Base-by-base conservation (phyloP, 73 alveolate species). In the Paramecium tetraurelia region DNA sequence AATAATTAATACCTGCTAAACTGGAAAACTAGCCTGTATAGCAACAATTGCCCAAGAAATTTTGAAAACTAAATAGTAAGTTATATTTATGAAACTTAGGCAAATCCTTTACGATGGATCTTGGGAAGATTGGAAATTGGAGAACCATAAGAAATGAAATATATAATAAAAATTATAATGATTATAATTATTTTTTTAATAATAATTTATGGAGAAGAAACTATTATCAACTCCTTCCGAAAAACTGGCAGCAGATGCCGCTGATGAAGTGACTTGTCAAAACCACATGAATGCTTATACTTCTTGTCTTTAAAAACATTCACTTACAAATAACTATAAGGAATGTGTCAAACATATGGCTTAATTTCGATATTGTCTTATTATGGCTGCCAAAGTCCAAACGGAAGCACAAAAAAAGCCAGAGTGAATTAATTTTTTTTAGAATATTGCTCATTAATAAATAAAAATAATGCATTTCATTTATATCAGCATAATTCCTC, bases 1-100 rank as follows among this genome's bases (percentile, higher is more conserved):
- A 72, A 72, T 72, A 3, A 72, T 72, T 4, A 72, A 72, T 72
- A 72, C 59, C 16, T 72, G 86, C 35, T 40, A 72, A 72, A 72
- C 86, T n/a, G 86, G 68, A 1, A 72, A 72, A 72, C 38, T 72
- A 36, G 33, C 59, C 0, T 36, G 59, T 18, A 72, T 72, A 4
- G 86, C 86, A 3, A 2, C 46, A 12, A 29, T 72, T 14, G 86
- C 86, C n/a, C 0, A 72, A 40, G 86, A 72, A 20, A 1, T 72
- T 9, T 40, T 72, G 31, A 72, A 72, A 38, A 40, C 40, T 35
- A 72, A 36, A 36, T 72, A 72, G 86, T 72, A 72, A 27, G n/a
- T 1, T 11, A 27, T 7, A 31, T 63, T 12, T 22, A 24, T 63
- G 4, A 27, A 53, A 18, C 3, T 63, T 31, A 63, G 84, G 27